These are phyloP conservation scores for Dactylellina haptotyla DNA, from an alignment of 2,329 filamentous ascomycete species.

Conservation along the genomic window DNA sequence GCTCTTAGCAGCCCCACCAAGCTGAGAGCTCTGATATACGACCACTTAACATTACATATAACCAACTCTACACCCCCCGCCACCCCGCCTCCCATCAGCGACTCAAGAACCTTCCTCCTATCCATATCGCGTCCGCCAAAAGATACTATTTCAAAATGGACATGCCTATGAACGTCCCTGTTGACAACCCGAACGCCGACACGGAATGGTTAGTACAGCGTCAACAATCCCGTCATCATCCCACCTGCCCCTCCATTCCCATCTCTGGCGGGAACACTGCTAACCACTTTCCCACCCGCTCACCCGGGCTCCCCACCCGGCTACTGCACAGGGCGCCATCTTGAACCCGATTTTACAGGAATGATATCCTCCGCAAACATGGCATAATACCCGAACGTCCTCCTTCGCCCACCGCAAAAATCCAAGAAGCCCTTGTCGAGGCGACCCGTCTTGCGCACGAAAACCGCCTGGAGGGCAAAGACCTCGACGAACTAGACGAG, in stretches of 20 bases:
- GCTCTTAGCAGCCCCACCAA: constrained; percentile 20
- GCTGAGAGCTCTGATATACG: background rate
- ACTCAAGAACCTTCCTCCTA: background rate
- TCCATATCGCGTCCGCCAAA: background rate
- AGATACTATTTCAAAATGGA: constrained; percentile 53
- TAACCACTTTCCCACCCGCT: constrained; percentile 36
- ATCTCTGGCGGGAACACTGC: constrained; percentile 1
- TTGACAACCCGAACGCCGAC: constrained; percentile 95
- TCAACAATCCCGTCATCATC: too few species aligned
- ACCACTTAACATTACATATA: background rate
- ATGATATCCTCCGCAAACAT: constrained; percentile 97
- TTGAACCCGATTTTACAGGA: constrained; percentile 70
- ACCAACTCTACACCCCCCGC: background rate
- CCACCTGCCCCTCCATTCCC: constrained; percentile 30
- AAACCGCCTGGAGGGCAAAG: constrained; percentile 91
- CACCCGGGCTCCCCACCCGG: constrained; percentile 40
- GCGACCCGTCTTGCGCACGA: constrained; percentile 86
- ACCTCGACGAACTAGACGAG: constrained; percentile 90
- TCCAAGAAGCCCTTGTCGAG: constrained; percentile 90
- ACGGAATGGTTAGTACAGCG: constrained; percentile 89
- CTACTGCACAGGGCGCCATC: constrained; percentile 15
- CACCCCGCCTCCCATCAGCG: background rate
- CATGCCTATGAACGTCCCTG: constrained; percentile 71
- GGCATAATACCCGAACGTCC: constrained; percentile 98
- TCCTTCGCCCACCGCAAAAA: constrained; percentile 91